These are phyloP conservation scores for Chenopodium quinoa DNA, from an alignment of 148 eudicot genomes.

Conservation along the genomic window DNA sequence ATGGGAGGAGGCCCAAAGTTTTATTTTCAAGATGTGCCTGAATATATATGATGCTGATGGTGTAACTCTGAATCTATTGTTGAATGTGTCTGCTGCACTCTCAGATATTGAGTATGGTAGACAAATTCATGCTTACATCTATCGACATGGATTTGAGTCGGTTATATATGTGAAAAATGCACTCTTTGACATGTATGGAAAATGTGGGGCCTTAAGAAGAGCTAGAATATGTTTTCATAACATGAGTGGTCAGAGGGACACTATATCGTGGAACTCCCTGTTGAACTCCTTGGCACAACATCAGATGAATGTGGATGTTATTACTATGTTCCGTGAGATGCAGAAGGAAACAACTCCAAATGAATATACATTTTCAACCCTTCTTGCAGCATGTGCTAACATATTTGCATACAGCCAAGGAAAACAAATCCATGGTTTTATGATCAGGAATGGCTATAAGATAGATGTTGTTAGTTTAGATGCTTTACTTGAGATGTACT, in stretches of 20 bases:
- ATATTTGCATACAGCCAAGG: slow-evolving; percentile 56
- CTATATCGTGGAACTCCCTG: slow-evolving; percentile 62
- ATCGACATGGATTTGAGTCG: slow-evolving; percentile 43
- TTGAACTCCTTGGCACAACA: slow-evolving; percentile 50
- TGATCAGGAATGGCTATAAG: slow-evolving; percentile 57
- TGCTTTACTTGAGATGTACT: slow-evolving; percentile 73
- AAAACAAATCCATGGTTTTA: slow-evolving; percentile 64
- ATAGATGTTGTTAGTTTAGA: slow-evolving; percentile 53
- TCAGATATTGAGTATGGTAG: slow-evolving; percentile 66
- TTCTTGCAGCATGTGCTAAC: slow-evolving; percentile 68
- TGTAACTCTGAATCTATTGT: slow-evolving; percentile 51
- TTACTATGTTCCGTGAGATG: slow-evolving; percentile 53
- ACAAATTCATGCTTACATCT: slow-evolving; percentile 65
- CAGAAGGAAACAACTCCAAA: slow-evolving; percentile 54
- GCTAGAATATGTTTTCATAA: slow-evolving; percentile 56
- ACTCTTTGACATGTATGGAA: slow-evolving; percentile 80
- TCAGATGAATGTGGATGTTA: slow-evolving; percentile 52
- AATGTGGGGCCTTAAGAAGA: slow-evolving; percentile 54
- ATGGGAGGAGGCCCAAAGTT: slow-evolving; percentile 66
- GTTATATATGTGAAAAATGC: slow-evolving; percentile 52
- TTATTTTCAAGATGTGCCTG: slow-evolving; percentile 43
- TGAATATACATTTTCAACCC: slow-evolving; percentile 53
- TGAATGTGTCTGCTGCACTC: slow-evolving; percentile 60
- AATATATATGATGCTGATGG: slow-evolving; percentile 33
- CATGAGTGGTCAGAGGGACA: slow-evolving; percentile 54